These are phyloP conservation scores for Coemansia sp. DNA, from an alignment of 192 early-diverging fungal species.

Conservation along the genomic window DNA sequence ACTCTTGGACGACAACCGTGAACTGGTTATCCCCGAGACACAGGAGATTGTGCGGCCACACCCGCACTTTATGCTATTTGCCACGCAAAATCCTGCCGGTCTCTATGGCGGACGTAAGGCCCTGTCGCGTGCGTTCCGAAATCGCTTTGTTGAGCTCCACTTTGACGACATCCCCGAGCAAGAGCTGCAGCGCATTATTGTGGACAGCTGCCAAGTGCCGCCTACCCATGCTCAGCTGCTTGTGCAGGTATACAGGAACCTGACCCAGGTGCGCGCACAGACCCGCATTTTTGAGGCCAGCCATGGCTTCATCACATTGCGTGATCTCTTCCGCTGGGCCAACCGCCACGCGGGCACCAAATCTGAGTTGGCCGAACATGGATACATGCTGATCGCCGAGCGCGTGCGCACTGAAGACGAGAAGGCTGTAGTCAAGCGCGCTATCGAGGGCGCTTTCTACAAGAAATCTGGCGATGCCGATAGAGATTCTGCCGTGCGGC, in stretches of 20 bases:
- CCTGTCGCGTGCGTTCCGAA: slow-evolving; percentile 93
- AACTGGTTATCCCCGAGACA: slow-evolving; percentile 94
- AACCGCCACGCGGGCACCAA: slow-evolving; percentile 72
- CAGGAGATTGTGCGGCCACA: slow-evolving; percentile 92
- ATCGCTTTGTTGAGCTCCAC: slow-evolving; percentile 94
- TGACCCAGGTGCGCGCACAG: slow-evolving; percentile 70
- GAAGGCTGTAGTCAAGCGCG: slow-evolving; percentile 70
- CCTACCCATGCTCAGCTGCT: slow-evolving; percentile 82
- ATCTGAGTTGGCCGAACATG: slow-evolving; percentile 87
- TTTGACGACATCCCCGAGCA: slow-evolving; percentile 94
- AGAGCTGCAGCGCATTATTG: slow-evolving; percentile 89
- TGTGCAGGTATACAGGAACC: slow-evolving; percentile 78
- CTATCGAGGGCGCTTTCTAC: slow-evolving; percentile 80
- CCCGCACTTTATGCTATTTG: slow-evolving; percentile 95
- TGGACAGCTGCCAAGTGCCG: slow-evolving; percentile 76
- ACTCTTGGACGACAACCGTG: slow-evolving; percentile 95
- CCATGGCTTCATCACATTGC: slow-evolving; percentile 91
- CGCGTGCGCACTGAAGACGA: slow-evolving; percentile 81
- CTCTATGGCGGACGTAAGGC: slow-evolving; percentile 96
- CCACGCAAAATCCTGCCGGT: slow-evolving; percentile 99
- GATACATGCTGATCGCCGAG: slow-evolving; percentile 94
- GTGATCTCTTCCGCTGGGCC: slow-evolving; percentile 98
- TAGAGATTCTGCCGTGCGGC: neutral
- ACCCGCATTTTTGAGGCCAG: slow-evolving; percentile 93
- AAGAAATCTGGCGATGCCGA: slow-evolving; percentile 55